Percentiles rank a stretch among this genome's conserved stretches.
These are phyloP conservation scores for Casuarina cunninghamiana DNA, from an alignment of 306 rosid species.

Conservation along the genomic window DNA sequence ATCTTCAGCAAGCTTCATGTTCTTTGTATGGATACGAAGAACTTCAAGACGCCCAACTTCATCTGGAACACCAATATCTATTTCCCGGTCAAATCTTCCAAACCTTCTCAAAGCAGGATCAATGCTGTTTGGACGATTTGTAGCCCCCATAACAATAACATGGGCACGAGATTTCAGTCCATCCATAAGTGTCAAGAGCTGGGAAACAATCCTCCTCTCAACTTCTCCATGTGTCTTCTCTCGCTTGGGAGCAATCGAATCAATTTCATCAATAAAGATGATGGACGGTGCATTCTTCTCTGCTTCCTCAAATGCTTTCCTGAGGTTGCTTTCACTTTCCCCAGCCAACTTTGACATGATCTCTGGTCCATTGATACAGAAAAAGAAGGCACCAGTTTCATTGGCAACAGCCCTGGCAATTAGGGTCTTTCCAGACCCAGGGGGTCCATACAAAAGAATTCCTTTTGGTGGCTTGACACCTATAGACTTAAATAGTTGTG, in stretches of 20 bases:
- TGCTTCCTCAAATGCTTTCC: constrained; percentile 98
- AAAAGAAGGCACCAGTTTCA: constrained; percentile 98
- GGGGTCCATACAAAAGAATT: constrained; percentile 85
- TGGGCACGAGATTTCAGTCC: constrained; percentile 92
- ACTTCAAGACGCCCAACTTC: constrained; percentile 97
- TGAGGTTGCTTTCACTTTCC: constrained; percentile 95
- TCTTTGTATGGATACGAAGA: constrained; percentile 94
- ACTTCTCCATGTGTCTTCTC: constrained; percentile 99
- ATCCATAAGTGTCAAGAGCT: constrained; percentile 96
- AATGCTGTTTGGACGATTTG: constrained; percentile 94
- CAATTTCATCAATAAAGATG: constrained; percentile 91
- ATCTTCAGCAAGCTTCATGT: constrained; percentile 96
- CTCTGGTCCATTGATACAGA: constrained; percentile 96
- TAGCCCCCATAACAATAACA: constrained; percentile 96
- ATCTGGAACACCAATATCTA: constrained; percentile 95
- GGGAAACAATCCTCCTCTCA: constrained; percentile 96
- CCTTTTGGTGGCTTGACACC: constrained; percentile 99
- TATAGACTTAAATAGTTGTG: constrained; percentile 85
- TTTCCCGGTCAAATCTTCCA: constrained; percentile 97
- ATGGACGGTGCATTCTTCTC: constrained; percentile 99
- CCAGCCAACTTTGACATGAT: constrained; percentile 97
- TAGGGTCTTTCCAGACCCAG: constrained; percentile 92
- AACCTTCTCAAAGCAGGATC: constrained; percentile 97
- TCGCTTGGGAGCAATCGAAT: constrained; percentile 95
- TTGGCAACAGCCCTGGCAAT: constrained; percentile 96